phyloP scores from a whole-genome alignment of 2,329 filamentous ascomycete genomes.

The Botrytis tulipae region DNA sequence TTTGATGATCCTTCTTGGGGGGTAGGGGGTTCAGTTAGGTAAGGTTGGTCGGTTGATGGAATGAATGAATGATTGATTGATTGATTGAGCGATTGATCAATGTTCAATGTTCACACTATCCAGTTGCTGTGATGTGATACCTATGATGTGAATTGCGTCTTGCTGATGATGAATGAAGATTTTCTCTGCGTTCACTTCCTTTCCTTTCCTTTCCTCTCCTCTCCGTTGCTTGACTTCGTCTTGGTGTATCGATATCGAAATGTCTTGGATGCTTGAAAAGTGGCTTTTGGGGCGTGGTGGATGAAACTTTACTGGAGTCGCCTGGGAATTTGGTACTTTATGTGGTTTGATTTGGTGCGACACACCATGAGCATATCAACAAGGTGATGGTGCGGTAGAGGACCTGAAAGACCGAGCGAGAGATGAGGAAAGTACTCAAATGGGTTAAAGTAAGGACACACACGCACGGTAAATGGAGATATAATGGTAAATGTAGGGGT shows the following conservation, averaged over 20 bases:
- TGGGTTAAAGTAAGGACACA: not conserved
- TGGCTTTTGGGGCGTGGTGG: constrained; percentile 1
- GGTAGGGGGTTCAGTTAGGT: not conserved
- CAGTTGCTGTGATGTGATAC: not conserved
- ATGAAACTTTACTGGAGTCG: not conserved
- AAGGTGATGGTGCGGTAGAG: not conserved
- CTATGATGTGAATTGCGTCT: not conserved
- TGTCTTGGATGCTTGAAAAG: not conserved
- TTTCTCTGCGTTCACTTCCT: not conserved
- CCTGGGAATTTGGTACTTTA: not conserved
- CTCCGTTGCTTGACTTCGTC: not conserved
- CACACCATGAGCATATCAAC: not conserved
- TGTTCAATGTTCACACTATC: not conserved
- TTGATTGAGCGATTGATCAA: not conserved
- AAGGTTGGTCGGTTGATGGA: not conserved
- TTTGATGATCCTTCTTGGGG: not conserved
- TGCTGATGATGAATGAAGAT: constrained; percentile 5
- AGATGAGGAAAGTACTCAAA: not conserved
- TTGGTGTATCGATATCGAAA: not conserved
- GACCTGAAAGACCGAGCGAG: not conserved
- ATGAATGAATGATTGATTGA: not conserved
- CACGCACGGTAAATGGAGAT: not conserved
- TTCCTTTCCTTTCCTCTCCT: not conserved
- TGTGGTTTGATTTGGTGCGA: not conserved
- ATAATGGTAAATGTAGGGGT: not conserved